Evolutionary conservation across 108 stramenopile genomes (phyloP).

Genomic region (Cyclostephanos invisitatus): DNA sequence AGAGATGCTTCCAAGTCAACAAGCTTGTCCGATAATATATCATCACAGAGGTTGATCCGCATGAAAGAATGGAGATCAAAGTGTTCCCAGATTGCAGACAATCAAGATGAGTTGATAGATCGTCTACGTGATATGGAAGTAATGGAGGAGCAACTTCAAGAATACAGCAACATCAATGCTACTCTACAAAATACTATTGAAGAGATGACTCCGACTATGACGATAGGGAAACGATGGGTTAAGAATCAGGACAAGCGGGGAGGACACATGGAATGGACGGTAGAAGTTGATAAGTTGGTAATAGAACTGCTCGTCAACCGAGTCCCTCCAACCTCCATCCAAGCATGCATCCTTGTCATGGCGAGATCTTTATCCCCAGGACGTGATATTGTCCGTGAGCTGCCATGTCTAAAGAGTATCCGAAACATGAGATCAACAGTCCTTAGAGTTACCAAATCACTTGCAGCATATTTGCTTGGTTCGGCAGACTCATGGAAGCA

Average conservation of each 20-base stretch:
- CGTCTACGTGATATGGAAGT: slow-evolving; percentile 2
- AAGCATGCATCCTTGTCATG: slow-evolving; percentile 3
- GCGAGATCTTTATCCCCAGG: background rate
- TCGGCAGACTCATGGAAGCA: slow-evolving; percentile 12
- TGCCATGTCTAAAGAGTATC: slow-evolving; percentile 13
- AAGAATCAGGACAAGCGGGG: no score
- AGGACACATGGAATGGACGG: slow-evolving; percentile 12
- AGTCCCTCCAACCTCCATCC: slow-evolving; percentile 20
- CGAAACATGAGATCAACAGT: slow-evolving; percentile 11
- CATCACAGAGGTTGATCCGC: background rate
- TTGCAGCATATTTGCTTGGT: slow-evolving; percentile 24
- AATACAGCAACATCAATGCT: background rate
- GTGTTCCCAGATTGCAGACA: slow-evolving; percentile 1
- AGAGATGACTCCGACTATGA: background rate
- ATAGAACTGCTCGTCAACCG: slow-evolving; percentile 17
- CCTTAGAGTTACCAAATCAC: background rate
- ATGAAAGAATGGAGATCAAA: slow-evolving; percentile 1
- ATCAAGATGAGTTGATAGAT: slow-evolving; percentile 1
- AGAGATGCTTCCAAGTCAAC: no score
- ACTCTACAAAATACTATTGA: background rate
- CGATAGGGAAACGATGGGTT: no score
- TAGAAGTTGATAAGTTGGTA: slow-evolving; percentile 20
- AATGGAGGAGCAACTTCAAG: slow-evolving; percentile 2
- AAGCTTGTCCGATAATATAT: no score
- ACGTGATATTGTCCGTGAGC: slow-evolving; percentile 14